Evolutionary conservation across 2,329 filamentous ascomycete species (phyloP).

Genomic region (Penicillium sp.): DNA sequence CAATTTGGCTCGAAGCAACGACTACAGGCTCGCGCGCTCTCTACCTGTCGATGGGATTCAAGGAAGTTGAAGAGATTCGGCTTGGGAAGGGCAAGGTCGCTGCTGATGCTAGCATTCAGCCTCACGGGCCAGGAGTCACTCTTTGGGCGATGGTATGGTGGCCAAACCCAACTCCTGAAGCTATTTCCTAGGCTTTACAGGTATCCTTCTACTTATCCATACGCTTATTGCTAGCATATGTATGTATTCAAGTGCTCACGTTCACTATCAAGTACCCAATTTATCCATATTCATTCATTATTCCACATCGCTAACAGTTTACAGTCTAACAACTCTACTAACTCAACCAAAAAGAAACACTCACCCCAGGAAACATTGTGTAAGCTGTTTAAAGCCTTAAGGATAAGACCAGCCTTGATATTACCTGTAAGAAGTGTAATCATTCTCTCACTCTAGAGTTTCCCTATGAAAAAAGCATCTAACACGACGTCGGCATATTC

Average conservation of each 20-base stretch:
- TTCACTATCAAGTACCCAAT: not conserved
- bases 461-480: too few species aligned
- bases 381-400: conserved; percentile 23
- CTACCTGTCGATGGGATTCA: conserved; percentile 18
- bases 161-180: conserved; percentile 6
- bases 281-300: not conserved
- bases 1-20: conserved; percentile 22
- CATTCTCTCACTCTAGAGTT: too few species aligned
- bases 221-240: not conserved
- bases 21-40: conserved; percentile 13
- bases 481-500: too few species aligned
- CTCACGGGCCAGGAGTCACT: conserved; percentile 13
- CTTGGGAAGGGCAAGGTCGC: conserved; percentile 19
- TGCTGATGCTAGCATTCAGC: conserved; percentile 11
- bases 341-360: not conserved
- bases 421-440: conserved; percentile 41
- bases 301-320: not conserved
- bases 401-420: conserved; percentile 35
- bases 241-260: not conserved
- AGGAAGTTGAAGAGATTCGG: conserved; percentile 17
- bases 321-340: not conserved
- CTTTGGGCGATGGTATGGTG: conserved; percentile 24
- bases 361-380: not conserved
- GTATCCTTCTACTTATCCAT: not conserved
- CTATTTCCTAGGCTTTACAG: not conserved